Evolutionary conservation across 805 yeast species (phyloP).

Genomic region (Scheffersomyces spartinae): DNA sequence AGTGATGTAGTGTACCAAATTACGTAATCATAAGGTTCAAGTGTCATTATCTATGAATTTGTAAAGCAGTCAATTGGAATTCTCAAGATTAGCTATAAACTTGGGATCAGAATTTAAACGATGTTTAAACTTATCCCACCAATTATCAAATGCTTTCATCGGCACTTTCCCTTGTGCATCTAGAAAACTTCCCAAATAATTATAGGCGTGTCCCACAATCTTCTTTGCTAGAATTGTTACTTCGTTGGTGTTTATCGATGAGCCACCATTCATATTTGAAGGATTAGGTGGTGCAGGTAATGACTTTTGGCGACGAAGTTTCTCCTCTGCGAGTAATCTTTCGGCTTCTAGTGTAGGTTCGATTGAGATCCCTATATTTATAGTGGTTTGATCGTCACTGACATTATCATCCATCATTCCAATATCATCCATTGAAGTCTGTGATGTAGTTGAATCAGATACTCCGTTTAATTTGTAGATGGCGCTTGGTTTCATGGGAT

Average conservation of each 20-base stretch:
- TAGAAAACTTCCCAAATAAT: constrained; percentile 78
- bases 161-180: constrained; percentile 74
- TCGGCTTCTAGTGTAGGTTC: constrained; percentile 74
- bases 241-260: no score
- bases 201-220: constrained; percentile 87
- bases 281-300: constrained; percentile 10
- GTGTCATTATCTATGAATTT: no score
- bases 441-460: constrained; percentile 13
- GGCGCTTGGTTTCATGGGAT: constrained; percentile 72
- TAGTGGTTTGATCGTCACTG: constrained; percentile 15
- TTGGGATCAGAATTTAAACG: constrained; percentile 73
- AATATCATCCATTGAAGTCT: constrained; percentile 38
- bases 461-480: constrained; percentile 62
- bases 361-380: constrained; percentile 75
- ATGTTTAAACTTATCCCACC: constrained; percentile 89
- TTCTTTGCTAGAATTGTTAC: constrained; percentile 71
- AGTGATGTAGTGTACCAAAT: no score
- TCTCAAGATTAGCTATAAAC: constrained; percentile 45
- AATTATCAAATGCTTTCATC: constrained; percentile 75
- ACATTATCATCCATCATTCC: constrained; percentile 23
- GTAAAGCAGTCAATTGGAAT: no score
- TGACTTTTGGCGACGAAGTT: no score
- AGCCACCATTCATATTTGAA: no score
- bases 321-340: no score
- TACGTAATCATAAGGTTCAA: no score